Base-by-base conservation (phyloP, 805 yeast genomes). In the Blastobotrys robertii region DNA sequence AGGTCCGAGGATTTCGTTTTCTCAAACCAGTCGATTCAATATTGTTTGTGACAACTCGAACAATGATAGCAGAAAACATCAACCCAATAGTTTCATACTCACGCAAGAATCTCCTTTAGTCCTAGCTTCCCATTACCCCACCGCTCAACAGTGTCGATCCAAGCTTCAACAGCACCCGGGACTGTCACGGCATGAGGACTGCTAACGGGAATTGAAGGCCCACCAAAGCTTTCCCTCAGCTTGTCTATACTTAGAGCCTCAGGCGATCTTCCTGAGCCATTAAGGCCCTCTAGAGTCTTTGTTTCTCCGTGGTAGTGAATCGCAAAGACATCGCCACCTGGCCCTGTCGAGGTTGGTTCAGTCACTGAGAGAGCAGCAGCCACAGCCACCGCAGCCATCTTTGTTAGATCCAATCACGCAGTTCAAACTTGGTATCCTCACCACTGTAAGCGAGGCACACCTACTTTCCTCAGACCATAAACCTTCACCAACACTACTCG, bases 161-260 rank as follows among this genome's bases (percentile, higher is more conserved):
- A 84, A 0, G 85, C 90, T 4, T 85, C 84, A 38, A 82, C 70
- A 1, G 85, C 80, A 3, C 94, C 94, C 0, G 92, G 92, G 3
- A 83, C 87, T 41, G 78, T 79, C 6, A 79, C 74, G 0, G 81
- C 62, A 45, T 75, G 76, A 2, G 77, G 72, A 2, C 84, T 78
- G 28, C 64, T 63, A 9, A 53, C 53, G 0, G 76, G 76, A 28
- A 82, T 64, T 22, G 64, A 60, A n/a, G 10, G 13, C 32, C 74
- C 66, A 8, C 66, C 58, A 34, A 72, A 62, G 12, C 73, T 74
- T 14, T 67, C 63, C 45, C 63, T 57, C 3, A 79, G 66, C 47
- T 67, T 61, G 11, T 78, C 79, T 9, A 79, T 58, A 2, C 69
- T 58, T 8, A 77, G 49, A 13, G 62, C 60, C 10, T 67, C 56